These are phyloP conservation scores for Aspergillus panamensis DNA, from an alignment of 495 filamentous ascomycete genomes.

Conservation along the genomic window DNA sequence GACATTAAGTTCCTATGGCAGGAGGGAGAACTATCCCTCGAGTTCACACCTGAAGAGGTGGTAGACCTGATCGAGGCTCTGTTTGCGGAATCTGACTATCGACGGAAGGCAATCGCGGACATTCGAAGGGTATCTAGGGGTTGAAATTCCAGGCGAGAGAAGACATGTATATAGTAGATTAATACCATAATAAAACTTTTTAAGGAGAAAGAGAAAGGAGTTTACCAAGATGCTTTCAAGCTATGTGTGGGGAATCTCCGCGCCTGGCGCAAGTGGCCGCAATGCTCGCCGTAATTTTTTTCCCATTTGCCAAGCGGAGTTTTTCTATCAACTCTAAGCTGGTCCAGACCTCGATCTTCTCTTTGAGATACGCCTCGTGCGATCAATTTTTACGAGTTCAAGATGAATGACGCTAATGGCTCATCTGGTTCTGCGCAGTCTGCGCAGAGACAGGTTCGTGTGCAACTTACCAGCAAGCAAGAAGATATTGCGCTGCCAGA, in stretches of 20 bases:
- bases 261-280: conserved; percentile 45
- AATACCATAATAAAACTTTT: not conserved
- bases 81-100: conserved; percentile 83
- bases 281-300: conserved; percentile 49
- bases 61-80: conserved; percentile 82
- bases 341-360: conserved; percentile 17
- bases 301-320: conserved; percentile 25
- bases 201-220: not conserved
- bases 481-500: conserved; percentile 59
- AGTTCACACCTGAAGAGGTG: conserved; percentile 80
- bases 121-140: conserved; percentile 52
- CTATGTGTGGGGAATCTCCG: conserved; percentile 33
- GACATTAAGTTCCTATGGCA: conserved; percentile 88
- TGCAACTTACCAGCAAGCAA: conserved; percentile 57
- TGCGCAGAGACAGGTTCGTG: conserved; percentile 52
- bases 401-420: conserved; percentile 32
- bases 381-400: conserved; percentile 16
- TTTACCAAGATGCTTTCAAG: not conserved
- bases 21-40: conserved; percentile 77
- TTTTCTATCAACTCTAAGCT: conserved; percentile 31
- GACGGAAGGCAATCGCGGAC: conserved; percentile 72
- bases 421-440: conserved; percentile 28
- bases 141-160: conserved; percentile 1
- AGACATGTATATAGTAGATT: conserved; percentile 15
- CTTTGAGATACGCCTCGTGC: conserved; percentile 16